Conservation (phyloP, 2,329 filamentous ascomycete genomes). For the Pseudovirgaria hyperparasitica region DNA sequence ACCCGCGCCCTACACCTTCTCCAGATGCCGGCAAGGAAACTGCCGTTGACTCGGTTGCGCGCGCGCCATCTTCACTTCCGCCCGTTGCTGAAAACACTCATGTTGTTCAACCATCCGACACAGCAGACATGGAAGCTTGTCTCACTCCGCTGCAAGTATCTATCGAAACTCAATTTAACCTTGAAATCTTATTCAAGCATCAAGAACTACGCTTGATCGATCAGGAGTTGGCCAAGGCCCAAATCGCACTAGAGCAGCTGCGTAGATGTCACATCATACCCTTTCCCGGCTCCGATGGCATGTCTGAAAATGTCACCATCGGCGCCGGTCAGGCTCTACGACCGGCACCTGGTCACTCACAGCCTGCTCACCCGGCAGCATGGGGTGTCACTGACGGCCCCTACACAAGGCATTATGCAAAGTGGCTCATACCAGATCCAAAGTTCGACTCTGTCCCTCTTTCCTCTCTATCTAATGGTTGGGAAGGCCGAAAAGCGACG, state of each 20-base stretch:
- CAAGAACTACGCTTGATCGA: conserved; percentile 88
- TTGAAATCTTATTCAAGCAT: conserved; percentile 89
- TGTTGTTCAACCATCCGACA: conserved; percentile 7
- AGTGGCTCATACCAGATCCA: conserved; percentile 85
- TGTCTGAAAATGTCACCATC: conserved; percentile 55
- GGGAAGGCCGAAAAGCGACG: conserved; percentile 66
- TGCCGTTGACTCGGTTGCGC: conserved; percentile 10
- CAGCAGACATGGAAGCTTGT: conserved; percentile 15
- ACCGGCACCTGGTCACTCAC: conserved; percentile 46
- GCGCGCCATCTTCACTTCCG: conserved; percentile 1
- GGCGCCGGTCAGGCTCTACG: conserved; percentile 63
- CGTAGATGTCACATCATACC: conserved; percentile 86
- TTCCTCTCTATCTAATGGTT: conserved; percentile 21
- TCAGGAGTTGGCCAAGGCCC: conserved; percentile 91
- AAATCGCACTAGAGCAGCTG: conserved; percentile 84
- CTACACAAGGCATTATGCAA: conserved; percentile 86
- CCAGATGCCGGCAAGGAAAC: conserved; percentile 6
- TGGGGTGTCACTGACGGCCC: conserved; percentile 88
- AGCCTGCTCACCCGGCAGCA: conserved; percentile 68
- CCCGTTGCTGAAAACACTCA: conserved; percentile 7
- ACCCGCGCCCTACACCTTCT: conserved; percentile 10
- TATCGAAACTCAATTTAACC: conserved; percentile 76
- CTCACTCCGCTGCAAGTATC: conserved; percentile 49
- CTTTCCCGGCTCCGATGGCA: conserved; percentile 60
- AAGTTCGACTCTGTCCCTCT: conserved; percentile 54